Evolutionary conservation across 1,139 yeast species (phyloP).

Genomic region (Neolecta irregularis): DNA sequence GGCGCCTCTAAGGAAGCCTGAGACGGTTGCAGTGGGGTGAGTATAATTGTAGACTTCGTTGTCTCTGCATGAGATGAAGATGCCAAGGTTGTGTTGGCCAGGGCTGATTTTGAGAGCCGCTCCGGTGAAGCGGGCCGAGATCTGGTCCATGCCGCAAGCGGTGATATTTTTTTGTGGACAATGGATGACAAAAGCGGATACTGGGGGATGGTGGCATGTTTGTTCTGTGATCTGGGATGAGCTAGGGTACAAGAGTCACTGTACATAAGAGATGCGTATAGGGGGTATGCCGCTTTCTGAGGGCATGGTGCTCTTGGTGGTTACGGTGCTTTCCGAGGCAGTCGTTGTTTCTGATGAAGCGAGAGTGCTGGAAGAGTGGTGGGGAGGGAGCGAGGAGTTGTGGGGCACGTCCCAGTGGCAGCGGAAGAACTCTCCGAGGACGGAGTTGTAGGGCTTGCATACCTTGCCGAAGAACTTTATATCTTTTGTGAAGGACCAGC

Average conservation of each 20-base stretch:
- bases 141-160: slow-evolving; percentile 61
- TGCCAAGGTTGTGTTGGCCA: slow-evolving; percentile 64
- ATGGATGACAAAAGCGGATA: slow-evolving; percentile 53
- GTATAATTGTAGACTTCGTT: slow-evolving; percentile 50
- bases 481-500: slow-evolving; percentile 54
- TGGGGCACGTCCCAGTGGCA: slow-evolving; percentile 42
- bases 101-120: slow-evolving; percentile 39
- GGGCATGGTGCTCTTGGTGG: too few species aligned
- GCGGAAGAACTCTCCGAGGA: slow-evolving; percentile 63
- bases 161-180: slow-evolving; percentile 47
- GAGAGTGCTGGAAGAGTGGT: slow-evolving; percentile 5
- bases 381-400: too few species aligned
- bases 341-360: slow-evolving; percentile 23
- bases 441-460: slow-evolving; percentile 72
- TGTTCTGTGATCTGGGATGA: slow-evolving; percentile 67
- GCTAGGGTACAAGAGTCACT: too few species aligned
- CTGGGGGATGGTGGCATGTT: slow-evolving; percentile 78
- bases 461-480: slow-evolving; percentile 37
- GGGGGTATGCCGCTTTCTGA: too few species aligned
- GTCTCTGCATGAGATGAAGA: slow-evolving; percentile 35
- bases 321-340: too few species aligned
- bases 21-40: slow-evolving; percentile 66
- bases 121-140: slow-evolving; percentile 53
- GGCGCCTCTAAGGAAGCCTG: slow-evolving; percentile 53
- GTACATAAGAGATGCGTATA: too few species aligned